Evolutionary conservation across 2,329 filamentous ascomycete genomes (phyloP), one percentile per base, ranked within the genome.

Genomic region (Fusarium sp.): DNA sequence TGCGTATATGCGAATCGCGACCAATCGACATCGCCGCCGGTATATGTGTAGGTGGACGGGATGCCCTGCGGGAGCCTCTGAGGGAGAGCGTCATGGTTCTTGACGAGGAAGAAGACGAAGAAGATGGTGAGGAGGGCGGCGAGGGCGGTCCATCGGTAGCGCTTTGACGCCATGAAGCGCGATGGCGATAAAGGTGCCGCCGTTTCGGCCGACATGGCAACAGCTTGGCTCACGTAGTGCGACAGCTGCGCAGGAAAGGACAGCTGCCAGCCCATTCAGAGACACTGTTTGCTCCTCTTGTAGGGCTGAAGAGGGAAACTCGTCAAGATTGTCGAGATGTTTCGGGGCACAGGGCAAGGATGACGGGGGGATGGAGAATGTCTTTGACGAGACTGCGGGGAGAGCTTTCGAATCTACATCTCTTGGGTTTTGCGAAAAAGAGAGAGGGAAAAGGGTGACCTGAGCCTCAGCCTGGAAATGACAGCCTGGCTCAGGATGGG

Each of bases 1-100:
- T 87, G 85, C 0, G 83, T 83, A 59, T 88, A 88, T 0, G 87
- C 87, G 58, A 84, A 87, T 0, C 57, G 69, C 0, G 74, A 76
- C 74, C 74, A 76, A 30, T 74, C 66, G 4, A 72, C 23, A 4
- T 52, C 20, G 0, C 32, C 48, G 0, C 41, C 48, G 16, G 34
- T 37, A 6, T 18, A 18, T 7, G 37, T n/a, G 7, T 39, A 18
- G 37, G 8, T 39, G 14, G 34, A 37, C 34, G 34, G 6, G 34
- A 37, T 71, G 30, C 0, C 35, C 13, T 35, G 20, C 39, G 63
- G 25, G 56, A 25, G 16, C 18, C 37, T 23, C 18, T 54, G 52
- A 7, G 16, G 23, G 2, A 57, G 18, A 27, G 37, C 14, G 41
- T 41, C 52, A 14, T 67, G 56, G n/a, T 18, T 43, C 20, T 30